Evolutionary conservation across 192 early-diverging fungal species (phyloP).

Genomic region (Coemansia sp.): DNA sequence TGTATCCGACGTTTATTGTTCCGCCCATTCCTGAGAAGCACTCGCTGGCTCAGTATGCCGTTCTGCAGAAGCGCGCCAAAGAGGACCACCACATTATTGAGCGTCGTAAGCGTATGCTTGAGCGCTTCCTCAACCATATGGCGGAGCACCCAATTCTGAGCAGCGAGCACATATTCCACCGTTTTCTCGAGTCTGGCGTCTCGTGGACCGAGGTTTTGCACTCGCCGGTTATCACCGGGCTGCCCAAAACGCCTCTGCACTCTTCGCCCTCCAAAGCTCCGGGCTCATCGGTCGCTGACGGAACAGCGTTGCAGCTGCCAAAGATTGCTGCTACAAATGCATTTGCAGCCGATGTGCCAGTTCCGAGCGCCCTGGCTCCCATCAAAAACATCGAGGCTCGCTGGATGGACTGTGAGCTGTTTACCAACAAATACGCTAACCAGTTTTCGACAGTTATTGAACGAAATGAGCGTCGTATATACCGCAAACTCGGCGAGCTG

Average conservation of each 20-base stretch:
- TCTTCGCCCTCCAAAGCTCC: slow-evolving; percentile 54
- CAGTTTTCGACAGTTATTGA: slow-evolving; percentile 75
- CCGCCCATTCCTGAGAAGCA: slow-evolving; percentile 99
- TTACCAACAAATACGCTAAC: slow-evolving; percentile 81
- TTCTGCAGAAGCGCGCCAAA: slow-evolving; percentile 82
- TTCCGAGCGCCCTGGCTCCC: slow-evolving; percentile 58
- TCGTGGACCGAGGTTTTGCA: slow-evolving; percentile 75
- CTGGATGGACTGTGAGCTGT: slow-evolving; percentile 89
- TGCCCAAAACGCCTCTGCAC: slow-evolving; percentile 70
- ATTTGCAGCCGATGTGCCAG: slow-evolving; percentile 49
- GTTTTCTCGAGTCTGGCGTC: slow-evolving; percentile 81
- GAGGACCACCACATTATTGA: slow-evolving; percentile 90
- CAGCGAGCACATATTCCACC: slow-evolving; percentile 87
- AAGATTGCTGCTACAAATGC: slow-evolving; percentile 49
- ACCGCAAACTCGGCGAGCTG: slow-evolving; percentile 71
- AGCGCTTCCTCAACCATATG: slow-evolving; percentile 90
- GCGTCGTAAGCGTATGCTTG: slow-evolving; percentile 87
- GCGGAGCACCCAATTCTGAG: slow-evolving; percentile 84
- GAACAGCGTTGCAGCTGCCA: slow-evolving; percentile 35
- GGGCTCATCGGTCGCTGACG: slow-evolving; percentile 47
- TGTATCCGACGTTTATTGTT: slow-evolving; percentile 86
- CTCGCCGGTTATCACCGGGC: slow-evolving; percentile 64
- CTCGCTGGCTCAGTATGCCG: slow-evolving; percentile 67
- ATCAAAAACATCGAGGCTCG: slow-evolving; percentile 73
- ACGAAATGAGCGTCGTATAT: slow-evolving; percentile 72